Base-by-base conservation (phyloP, 306 rosid species). In the Quercus glauca region DNA sequence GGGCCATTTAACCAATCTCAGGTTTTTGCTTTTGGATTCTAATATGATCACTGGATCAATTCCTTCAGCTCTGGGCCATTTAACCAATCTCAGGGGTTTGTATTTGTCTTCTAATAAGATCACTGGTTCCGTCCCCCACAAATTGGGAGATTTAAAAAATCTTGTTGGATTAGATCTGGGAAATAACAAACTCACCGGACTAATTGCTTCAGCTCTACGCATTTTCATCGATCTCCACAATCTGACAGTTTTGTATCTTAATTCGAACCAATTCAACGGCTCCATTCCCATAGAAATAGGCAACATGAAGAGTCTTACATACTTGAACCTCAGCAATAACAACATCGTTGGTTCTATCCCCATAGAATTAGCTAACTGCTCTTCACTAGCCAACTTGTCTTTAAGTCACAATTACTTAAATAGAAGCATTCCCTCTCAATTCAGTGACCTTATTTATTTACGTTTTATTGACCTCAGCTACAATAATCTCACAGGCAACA, bases 11-110 rank as follows among this genome's bases (percentile, higher is more conserved):
- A 21, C 23, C 41, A 49, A 0, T 18, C 33, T 67, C 23, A 3
- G 0, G 1, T 0, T 0, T 9, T 28, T 81, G 7, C 0, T 0
- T 1, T 1, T 1, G 4, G 0, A 0, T 23, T 4, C 15, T 10
- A 80, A 74, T 19, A 41, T 45, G 3, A 67, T 76, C 18, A 17
- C 0, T 14, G 71, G n/a, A n/a, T n/a, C n/a, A n/a, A n/a, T n/a
- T n/a, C n/a, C n/a, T n/a, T n/a, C n/a, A n/a, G n/a, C n/a, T n/a
- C n/a, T n/a, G n/a, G n/a, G n/a, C n/a, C n/a, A n/a, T n/a, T n/a
- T n/a, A n/a, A n/a, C n/a, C n/a, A n/a, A n/a, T n/a, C n/a, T n/a
- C n/a, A n/a, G n/a, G n/a, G n/a, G n/a, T n/a, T n/a, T n/a, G n/a
- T n/a, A n/a, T n/a, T n/a, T n/a, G n/a, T n/a, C n/a, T n/a, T n/a